These are phyloP conservation scores for Coemansia sp. DNA, from an alignment of 371 early-diverging fungal species.

Conservation along the genomic window DNA sequence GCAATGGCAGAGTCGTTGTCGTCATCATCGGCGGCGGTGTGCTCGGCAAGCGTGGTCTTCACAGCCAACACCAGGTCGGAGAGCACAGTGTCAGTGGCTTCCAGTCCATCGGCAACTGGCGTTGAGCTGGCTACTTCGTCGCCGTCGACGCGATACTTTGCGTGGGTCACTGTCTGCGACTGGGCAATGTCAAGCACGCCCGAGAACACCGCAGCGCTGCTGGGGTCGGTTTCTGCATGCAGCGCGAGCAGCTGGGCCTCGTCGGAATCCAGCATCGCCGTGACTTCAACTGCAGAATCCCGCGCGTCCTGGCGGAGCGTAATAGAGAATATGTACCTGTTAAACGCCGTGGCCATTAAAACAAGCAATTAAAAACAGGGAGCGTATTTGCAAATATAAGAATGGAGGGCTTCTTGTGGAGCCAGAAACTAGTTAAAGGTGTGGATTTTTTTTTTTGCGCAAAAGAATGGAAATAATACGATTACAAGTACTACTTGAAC, in stretches of 20 bases:
- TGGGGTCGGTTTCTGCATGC: constrained; percentile 1
- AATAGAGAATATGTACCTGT: constrained; percentile 23
- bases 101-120: neutral
- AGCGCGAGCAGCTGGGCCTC: constrained; percentile 20
- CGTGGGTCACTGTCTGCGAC: constrained; percentile 20
- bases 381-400: neutral
- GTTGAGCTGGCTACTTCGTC: constrained; percentile 4
- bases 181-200: constrained; percentile 9
- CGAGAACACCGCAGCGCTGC: constrained; percentile 4
- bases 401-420: neutral
- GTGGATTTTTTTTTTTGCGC: constrained; percentile 2
- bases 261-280: constrained; percentile 11
- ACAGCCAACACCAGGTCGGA: neutral
- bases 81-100: neutral
- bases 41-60: neutral
- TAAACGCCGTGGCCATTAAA: constrained; percentile 11
- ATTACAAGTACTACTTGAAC: neutral
- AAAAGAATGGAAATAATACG: constrained; percentile 4
- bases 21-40: constrained; percentile 1
- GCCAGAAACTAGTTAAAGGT: neutral
- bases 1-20: constrained; percentile 17
- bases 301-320: constrained; percentile 7
- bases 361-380: neutral
- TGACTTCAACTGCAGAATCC: constrained; percentile 17
- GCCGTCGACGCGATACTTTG: constrained; percentile 22